A percentile compares a stretch with the other conserved stretches of the same genome.
phyloP scores from a whole-genome alignment of 2,329 filamentous ascomycete species.

The Nothophaeocryptopus gaeumannii region DNA sequence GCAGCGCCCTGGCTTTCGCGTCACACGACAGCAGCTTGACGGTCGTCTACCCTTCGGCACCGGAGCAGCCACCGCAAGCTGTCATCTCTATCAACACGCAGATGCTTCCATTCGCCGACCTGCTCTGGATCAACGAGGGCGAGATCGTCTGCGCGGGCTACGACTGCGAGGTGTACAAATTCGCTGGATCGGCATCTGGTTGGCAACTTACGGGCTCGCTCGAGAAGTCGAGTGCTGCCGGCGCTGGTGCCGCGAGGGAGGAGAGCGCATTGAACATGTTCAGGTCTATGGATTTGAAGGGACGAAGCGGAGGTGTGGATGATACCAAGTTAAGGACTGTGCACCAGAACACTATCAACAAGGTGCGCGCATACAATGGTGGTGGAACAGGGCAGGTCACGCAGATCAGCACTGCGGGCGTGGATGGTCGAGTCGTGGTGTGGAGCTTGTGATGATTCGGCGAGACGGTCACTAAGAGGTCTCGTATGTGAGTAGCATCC shows the following conservation, averaged over 20 bases:
- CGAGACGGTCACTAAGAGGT: background rate
- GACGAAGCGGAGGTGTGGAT: slow-evolving; percentile 70
- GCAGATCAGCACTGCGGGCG: slow-evolving; percentile 72
- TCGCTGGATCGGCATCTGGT: slow-evolving; percentile 72
- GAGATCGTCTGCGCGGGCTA: slow-evolving; percentile 96
- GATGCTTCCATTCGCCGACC: slow-evolving; percentile 83
- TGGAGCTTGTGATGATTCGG: slow-evolving; percentile 42
- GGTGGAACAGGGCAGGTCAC: slow-evolving; percentile 49
- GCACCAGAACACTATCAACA: slow-evolving; percentile 95
- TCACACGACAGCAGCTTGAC: slow-evolving; percentile 96
- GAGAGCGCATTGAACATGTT: slow-evolving; percentile 98
- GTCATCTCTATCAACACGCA: slow-evolving; percentile 87
- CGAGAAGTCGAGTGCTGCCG: slow-evolving; percentile 56
- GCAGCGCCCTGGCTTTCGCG: slow-evolving; percentile 88
- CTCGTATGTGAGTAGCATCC: no score
- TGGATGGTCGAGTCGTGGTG: slow-evolving; percentile 49
- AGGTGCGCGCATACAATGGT: slow-evolving; percentile 71
- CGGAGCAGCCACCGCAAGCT: slow-evolving; percentile 86
- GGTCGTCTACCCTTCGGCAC: slow-evolving; percentile 87
- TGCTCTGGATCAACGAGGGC: slow-evolving; percentile 87
- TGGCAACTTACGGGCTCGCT: slow-evolving; percentile 83
- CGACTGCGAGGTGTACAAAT: slow-evolving; percentile 82
- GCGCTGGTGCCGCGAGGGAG: slow-evolving; percentile 58
- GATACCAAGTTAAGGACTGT: slow-evolving; percentile 93
- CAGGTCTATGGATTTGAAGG: slow-evolving; percentile 96